These are phyloP conservation scores for Sabuloglossum arenarium DNA, from an alignment of 495 filamentous ascomycete species.

Conservation along the genomic window DNA sequence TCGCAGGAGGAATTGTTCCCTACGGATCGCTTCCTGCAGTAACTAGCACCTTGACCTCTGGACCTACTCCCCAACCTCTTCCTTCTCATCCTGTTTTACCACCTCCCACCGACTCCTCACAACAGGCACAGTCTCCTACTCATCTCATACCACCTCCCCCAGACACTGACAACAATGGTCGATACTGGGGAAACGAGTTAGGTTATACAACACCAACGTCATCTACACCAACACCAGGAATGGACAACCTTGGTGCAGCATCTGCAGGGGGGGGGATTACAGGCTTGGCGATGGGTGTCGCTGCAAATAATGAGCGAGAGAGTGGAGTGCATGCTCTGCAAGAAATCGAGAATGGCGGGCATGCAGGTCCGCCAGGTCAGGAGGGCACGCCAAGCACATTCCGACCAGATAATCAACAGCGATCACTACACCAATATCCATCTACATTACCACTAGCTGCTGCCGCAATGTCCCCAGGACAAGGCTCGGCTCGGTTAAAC, in stretches of 20 bases:
- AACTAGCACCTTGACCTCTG: neutral
- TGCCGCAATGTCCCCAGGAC: neutral
- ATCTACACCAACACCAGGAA: constrained; percentile 2
- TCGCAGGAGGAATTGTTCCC: neutral
- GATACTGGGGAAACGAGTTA: neutral
- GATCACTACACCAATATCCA: neutral
- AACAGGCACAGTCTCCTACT: neutral
- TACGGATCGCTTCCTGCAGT: neutral
- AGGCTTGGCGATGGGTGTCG: constrained; percentile 5
- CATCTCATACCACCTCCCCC: neutral
- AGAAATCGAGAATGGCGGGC: neutral
- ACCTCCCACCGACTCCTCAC: constrained; percentile 2
- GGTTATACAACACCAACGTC: neutral
- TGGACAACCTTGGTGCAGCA: constrained; percentile 5
- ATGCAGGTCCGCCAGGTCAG: neutral
- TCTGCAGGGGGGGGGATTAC: constrained; percentile 5
- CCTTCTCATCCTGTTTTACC: neutral
- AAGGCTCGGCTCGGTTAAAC: neutral
- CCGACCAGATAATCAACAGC: neutral
- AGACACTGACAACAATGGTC: neutral
- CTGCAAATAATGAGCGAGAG: constrained; percentile 2
- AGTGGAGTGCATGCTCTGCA: constrained; percentile 4
- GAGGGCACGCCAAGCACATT: neutral
- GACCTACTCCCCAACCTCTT: neutral
- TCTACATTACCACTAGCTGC: neutral